Conservation (phyloP, 768 basidiomycete genomes). For the Pleurotus pulmonarius region DNA sequence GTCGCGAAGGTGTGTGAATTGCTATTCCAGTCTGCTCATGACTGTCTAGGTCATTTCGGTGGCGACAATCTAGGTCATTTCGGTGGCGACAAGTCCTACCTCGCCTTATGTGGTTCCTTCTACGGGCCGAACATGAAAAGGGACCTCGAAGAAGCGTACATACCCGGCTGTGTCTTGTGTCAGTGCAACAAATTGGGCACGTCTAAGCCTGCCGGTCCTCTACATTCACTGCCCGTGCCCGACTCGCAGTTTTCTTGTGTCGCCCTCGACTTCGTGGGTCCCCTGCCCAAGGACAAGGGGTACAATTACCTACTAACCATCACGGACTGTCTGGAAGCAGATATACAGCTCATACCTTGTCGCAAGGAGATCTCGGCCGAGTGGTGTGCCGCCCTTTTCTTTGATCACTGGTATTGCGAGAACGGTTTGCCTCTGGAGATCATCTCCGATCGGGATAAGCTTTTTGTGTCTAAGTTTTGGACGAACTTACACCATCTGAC, state of each 20-base stretch:
- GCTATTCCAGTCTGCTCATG: constrained; percentile 15
- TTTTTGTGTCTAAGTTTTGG: constrained; percentile 31
- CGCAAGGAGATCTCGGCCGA: constrained; percentile 15
- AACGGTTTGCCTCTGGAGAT: constrained; percentile 26
- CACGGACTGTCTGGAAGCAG: constrained; percentile 13
- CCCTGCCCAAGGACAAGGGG: constrained; percentile 8
- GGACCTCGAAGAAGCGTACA: constrained; percentile 21
- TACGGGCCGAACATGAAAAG: neutral
- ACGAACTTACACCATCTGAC: constrained; percentile 13
- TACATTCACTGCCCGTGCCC: constrained; percentile 21
- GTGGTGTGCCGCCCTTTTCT: constrained; percentile 20
- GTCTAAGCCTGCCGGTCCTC: constrained; percentile 14
- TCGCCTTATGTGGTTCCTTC: constrained; percentile 13
- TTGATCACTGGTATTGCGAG: constrained; percentile 25
- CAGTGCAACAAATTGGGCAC: constrained; percentile 24
- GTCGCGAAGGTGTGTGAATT: neutral
- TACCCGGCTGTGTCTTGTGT: constrained; percentile 21
- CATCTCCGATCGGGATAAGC: constrained; percentile 27
- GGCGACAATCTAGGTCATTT: constrained; percentile 16
- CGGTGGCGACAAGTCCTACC: constrained; percentile 15
- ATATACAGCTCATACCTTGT: constrained; percentile 13
- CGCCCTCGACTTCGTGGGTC: constrained; percentile 22
- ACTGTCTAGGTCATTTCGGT: no score
- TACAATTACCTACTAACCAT: constrained; percentile 17
- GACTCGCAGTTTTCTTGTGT: constrained; percentile 10